Evolutionary conservation across 2,329 filamentous ascomycete species (phyloP).

Genomic region (Clonostachys rosea): DNA sequence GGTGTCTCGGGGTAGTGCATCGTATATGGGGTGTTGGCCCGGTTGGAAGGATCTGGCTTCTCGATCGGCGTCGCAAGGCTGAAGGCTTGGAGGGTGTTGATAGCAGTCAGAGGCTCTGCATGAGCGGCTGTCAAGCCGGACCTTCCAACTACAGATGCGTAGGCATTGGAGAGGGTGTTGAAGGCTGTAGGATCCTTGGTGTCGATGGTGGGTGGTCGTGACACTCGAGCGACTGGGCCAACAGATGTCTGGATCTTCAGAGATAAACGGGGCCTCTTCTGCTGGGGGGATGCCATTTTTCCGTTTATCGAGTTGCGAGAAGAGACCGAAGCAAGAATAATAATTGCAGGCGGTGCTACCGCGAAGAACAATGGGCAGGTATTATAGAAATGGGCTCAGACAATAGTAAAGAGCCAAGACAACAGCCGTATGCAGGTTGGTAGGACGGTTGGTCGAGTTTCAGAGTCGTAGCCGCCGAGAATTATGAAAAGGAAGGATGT

Average conservation of each 20-base stretch:
- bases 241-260: constrained; percentile 46
- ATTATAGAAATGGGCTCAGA: too few species aligned
- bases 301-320: too few species aligned
- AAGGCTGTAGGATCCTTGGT: constrained; percentile 58
- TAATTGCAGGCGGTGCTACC: too few species aligned
- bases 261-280: constrained; percentile 51
- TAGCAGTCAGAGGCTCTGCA: constrained; percentile 42
- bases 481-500: too few species aligned
- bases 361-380: too few species aligned
- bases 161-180: constrained; percentile 63
- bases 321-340: too few species aligned
- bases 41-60: constrained; percentile 20
- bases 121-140: constrained; percentile 38
- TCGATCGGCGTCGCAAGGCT: constrained; percentile 20
- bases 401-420: too few species aligned
- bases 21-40: constrained; percentile 30
- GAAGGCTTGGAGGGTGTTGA: constrained; percentile 32
- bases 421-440: too few species aligned
- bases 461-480: too few species aligned
- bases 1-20: constrained; percentile 49
- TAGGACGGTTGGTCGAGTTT: too few species aligned
- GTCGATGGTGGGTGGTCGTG: constrained; percentile 31
- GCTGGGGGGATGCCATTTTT: constrained; percentile 26
- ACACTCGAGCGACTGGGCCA: constrained; percentile 26
- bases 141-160: constrained; percentile 57